Conservation (phyloP, 2,329 filamentous ascomycete species). For the Aspergillus sp. region DNA sequence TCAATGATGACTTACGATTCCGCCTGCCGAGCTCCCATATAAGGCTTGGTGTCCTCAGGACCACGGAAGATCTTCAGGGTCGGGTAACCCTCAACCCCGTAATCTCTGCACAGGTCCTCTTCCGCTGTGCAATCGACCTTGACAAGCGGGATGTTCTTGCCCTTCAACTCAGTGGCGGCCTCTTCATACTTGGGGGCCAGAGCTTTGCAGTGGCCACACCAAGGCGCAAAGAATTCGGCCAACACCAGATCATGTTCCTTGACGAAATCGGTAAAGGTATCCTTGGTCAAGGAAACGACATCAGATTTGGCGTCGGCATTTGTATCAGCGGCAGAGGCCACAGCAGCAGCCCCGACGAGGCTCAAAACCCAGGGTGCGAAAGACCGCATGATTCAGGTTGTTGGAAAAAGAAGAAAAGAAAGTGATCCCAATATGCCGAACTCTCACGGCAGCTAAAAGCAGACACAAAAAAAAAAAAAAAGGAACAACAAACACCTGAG, state of each 20-base stretch:
- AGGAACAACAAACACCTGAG: constrained; percentile 2
- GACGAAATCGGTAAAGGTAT: constrained; percentile 81
- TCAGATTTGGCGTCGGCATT: constrained; percentile 52
- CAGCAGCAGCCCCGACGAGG: constrained; percentile 33
- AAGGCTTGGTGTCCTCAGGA: constrained; percentile 69
- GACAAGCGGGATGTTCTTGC: constrained; percentile 43
- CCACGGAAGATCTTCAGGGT: constrained; percentile 99
- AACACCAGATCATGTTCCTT: constrained; percentile 81
- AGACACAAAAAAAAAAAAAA: constrained; percentile 2
- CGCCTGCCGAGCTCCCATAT: constrained; percentile 84
- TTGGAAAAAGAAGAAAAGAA: neutral
- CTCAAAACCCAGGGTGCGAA: constrained; percentile 34
- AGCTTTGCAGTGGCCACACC: constrained; percentile 98
- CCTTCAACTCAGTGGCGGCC: constrained; percentile 43
- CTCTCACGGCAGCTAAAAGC: neutral
- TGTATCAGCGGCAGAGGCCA: constrained; percentile 28
- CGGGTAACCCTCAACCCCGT: constrained; percentile 94
- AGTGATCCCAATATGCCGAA: neutral
- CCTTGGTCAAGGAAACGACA: constrained; percentile 75
- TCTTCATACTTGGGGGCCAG: constrained; percentile 57
- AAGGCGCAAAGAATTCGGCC: constrained; percentile 94
- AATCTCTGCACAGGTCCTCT: constrained; percentile 79
- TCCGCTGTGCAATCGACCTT: constrained; percentile 85
- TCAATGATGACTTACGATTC: constrained; percentile 46
- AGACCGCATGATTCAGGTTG: constrained; percentile 26